Conservation (phyloP, 768 basidiomycete species). For the Goffeauzyma gilvescens region DNA sequence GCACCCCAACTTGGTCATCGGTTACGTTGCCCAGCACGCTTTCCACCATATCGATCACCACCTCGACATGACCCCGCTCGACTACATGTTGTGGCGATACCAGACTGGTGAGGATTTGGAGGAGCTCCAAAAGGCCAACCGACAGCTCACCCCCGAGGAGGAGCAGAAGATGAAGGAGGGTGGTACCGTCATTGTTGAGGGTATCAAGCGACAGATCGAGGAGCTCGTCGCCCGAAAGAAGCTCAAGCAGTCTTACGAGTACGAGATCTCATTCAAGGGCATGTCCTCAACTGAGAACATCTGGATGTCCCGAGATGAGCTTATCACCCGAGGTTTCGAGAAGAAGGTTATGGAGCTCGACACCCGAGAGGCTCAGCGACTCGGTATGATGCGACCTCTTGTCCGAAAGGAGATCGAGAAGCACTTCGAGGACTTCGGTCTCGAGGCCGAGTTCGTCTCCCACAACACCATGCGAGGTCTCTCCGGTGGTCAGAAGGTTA, state of each 20-base stretch:
- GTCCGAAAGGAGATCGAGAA: constrained; percentile 98
- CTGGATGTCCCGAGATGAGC: constrained; percentile 90
- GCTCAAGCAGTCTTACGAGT: constrained; percentile 98
- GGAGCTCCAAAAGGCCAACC: constrained; percentile 80
- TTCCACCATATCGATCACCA: constrained; percentile 99
- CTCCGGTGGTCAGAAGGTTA: constrained; percentile 96
- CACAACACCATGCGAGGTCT: constrained; percentile 99
- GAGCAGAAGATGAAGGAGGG: constrained; percentile 94
- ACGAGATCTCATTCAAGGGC: constrained; percentile 88
- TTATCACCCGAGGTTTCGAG: constrained; percentile 94
- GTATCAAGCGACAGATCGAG: constrained; percentile 84
- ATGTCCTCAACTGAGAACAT: constrained; percentile 94
- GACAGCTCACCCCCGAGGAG: constrained; percentile 73
- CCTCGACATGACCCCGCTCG: constrained; percentile 94
- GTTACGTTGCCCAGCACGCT: constrained; percentile 96
- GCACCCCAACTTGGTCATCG: constrained; percentile 98
- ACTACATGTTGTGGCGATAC: constrained; percentile 99
- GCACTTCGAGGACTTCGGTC: constrained; percentile 97
- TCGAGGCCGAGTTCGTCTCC: constrained; percentile 94
- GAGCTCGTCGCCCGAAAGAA: constrained; percentile 84
- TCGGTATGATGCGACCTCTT: constrained; percentile 83
- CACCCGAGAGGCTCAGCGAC: constrained; percentile 88
- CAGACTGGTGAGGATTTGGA: constrained; percentile 98
- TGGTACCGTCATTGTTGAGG: constrained; percentile 62
- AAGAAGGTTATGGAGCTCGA: constrained; percentile 98